A percentile compares a stretch with the other conserved stretches of the same genome.
Evolutionary conservation across 169 alveolate genomes (phyloP).

Genomic region (Eimeria necatrix): DNA sequence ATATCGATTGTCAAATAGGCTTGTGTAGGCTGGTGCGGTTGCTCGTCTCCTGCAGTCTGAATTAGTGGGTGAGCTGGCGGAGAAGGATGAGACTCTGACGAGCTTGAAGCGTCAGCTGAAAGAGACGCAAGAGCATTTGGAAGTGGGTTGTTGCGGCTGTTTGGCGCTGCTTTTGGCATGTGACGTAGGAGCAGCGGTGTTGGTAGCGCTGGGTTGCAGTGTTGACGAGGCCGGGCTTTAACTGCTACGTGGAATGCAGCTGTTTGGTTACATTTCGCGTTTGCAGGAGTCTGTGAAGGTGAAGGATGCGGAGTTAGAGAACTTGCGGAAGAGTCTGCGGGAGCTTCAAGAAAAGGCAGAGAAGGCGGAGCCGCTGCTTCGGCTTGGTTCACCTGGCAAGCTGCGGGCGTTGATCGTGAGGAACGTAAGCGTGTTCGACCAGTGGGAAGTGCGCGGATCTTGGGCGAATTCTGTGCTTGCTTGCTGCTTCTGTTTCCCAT

Average conservation of each 20-base stretch:
- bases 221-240: not conserved
- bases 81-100: slow-evolving; percentile 35
- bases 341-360: not conserved
- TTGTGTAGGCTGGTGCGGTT: not conserved
- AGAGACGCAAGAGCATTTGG: slow-evolving; percentile 22
- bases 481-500: no score
- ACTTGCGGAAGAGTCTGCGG: not conserved
- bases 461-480: no score
- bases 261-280: not conserved
- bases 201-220: not conserved
- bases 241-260: not conserved
- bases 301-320: not conserved
- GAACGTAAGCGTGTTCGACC: not conserved
- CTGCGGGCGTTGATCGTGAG: not conserved
- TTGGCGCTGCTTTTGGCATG: not conserved
- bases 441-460: no score
- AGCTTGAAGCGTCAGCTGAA: slow-evolving; percentile 62
- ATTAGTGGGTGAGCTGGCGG: slow-evolving; percentile 22
- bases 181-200: not conserved
- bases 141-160: not conserved
- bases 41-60: not conserved
- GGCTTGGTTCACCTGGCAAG: not conserved
- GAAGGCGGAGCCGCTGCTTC: not conserved
- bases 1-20: no score
- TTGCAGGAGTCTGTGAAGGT: not conserved